A percentile compares a stretch with the other conserved stretches of the same genome.
Conservation (phyloP, 2,329 filamentous ascomycete genomes). For the Plenodomus biglobosus region DNA sequence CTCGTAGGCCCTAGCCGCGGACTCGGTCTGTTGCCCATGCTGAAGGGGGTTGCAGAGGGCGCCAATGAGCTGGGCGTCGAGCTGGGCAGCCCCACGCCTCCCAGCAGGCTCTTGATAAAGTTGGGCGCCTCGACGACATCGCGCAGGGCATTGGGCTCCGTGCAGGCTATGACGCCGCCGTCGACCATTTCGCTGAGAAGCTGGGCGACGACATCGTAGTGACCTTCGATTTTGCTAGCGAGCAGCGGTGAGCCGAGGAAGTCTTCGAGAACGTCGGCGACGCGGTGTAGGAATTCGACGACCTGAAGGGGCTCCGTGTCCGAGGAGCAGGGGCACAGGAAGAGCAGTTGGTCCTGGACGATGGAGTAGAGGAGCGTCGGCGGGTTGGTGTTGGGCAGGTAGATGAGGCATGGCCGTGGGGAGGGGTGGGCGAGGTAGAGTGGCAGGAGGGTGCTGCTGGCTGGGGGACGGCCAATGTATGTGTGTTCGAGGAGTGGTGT, state of each 20-base stretch:
- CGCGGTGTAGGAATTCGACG: conserved; percentile 90
- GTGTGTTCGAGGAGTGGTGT: conserved; percentile 83
- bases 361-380: conserved; percentile 88
- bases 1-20: conserved; percentile 27
- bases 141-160: conserved; percentile 87
- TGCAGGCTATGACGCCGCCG: conserved; percentile 82
- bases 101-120: conserved; percentile 83
- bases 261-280: conserved; percentile 90
- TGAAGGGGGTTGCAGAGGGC: conserved; percentile 33
- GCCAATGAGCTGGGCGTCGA: conserved; percentile 37
- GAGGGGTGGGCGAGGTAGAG: conserved; percentile 81
- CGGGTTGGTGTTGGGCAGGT: conserved; percentile 78
- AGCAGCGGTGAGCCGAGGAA: conserved; percentile 87
- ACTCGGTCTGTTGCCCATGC: conserved; percentile 28
- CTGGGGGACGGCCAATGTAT: conserved; percentile 79
- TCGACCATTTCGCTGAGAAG: conserved; percentile 96
- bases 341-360: conserved; percentile 81
- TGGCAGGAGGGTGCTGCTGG: conserved; percentile 74
- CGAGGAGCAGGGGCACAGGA: conserved; percentile 79
- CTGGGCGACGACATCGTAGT: conserved; percentile 93
- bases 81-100: conserved; percentile 78
- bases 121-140: conserved; percentile 92
- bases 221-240: conserved; percentile 80
- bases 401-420: conserved; percentile 83
- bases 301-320: conserved; percentile 88